Evolutionary conservation across 2,329 filamentous ascomycete genomes (phyloP).

Genomic region (Microdochium bolleyi): DNA sequence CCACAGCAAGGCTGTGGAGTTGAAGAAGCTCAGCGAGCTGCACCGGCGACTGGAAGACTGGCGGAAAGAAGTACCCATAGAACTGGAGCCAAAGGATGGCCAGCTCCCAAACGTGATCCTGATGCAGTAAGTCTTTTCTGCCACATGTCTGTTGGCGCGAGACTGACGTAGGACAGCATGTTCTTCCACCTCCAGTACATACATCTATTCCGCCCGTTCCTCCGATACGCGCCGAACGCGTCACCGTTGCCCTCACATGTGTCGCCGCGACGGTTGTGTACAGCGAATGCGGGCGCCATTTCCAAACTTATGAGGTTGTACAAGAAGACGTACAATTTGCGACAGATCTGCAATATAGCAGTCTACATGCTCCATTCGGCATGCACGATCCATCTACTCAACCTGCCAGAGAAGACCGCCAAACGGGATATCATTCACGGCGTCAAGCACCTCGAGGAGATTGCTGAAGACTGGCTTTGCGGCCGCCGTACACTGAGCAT

Average conservation of each 20-base stretch:
- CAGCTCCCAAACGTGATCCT: constrained; percentile 75
- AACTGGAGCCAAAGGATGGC: constrained; percentile 84
- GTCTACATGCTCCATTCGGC: constrained; percentile 94
- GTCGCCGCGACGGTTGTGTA: constrained; percentile 84
- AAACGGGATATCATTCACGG: constrained; percentile 85
- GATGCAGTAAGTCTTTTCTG: constrained; percentile 65
- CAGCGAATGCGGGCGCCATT: constrained; percentile 79
- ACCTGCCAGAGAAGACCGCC: constrained; percentile 86
- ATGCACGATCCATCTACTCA: constrained; percentile 89
- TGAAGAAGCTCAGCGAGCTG: constrained; percentile 88
- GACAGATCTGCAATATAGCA: constrained; percentile 92
- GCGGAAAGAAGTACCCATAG: constrained; percentile 74
- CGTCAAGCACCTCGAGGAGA: constrained; percentile 87
- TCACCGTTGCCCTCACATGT: constrained; percentile 83
- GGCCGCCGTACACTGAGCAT: constrained; percentile 80
- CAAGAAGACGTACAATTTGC: constrained; percentile 82
- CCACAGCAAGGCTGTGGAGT: constrained; percentile 69
- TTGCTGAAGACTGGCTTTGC: constrained; percentile 90
- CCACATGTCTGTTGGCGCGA: not conserved
- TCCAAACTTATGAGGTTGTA: constrained; percentile 93
- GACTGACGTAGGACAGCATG: constrained; percentile 57
- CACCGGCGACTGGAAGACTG: constrained; percentile 86
- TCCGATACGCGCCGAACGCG: constrained; percentile 76
- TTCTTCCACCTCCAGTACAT: constrained; percentile 95
- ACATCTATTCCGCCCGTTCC: constrained; percentile 88